Percentiles rank a stretch among this genome's conserved stretches.
These are phyloP conservation scores for Microthlaspi erraticum DNA, from an alignment of 345 rosid species.

Conservation along the genomic window DNA sequence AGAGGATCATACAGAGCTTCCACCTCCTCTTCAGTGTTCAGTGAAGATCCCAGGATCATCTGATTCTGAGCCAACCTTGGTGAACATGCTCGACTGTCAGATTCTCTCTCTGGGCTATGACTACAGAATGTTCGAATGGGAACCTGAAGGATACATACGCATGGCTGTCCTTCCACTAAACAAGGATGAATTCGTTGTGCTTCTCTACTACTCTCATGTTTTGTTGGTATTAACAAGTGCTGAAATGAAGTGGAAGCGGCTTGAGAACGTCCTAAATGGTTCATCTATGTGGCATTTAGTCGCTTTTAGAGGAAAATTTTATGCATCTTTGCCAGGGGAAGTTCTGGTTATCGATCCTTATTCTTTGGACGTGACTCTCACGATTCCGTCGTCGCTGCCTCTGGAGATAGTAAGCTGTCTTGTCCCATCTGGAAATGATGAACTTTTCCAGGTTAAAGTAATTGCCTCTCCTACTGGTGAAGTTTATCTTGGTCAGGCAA, in stretches of 20 bases:
- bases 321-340: not conserved
- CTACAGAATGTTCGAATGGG: not conserved
- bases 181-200: constrained; percentile 7
- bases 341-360: constrained; percentile 9
- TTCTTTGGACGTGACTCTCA: not conserved
- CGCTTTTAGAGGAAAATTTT: constrained; percentile 14
- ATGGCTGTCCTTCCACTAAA: not conserved
- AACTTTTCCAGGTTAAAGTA: constrained; percentile 11
- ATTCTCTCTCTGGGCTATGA: not conserved
- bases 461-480: not conserved
- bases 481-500: not conserved
- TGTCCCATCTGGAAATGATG: constrained; percentile 18
- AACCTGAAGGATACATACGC: not conserved
- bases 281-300: not conserved
- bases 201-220: not conserved
- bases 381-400: not conserved
- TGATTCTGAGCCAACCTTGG: not conserved
- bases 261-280: not conserved
- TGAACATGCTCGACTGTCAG: constrained; percentile 8
- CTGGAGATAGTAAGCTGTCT: not conserved
- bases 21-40: constrained; percentile 16
- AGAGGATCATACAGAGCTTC: not conserved
- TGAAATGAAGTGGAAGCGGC: constrained; percentile 11
- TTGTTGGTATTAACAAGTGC: not conserved
- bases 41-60: not conserved